phyloP scores from a whole-genome alignment of 768 basidiomycete species.

The Leccinum rimulosum region DNA sequence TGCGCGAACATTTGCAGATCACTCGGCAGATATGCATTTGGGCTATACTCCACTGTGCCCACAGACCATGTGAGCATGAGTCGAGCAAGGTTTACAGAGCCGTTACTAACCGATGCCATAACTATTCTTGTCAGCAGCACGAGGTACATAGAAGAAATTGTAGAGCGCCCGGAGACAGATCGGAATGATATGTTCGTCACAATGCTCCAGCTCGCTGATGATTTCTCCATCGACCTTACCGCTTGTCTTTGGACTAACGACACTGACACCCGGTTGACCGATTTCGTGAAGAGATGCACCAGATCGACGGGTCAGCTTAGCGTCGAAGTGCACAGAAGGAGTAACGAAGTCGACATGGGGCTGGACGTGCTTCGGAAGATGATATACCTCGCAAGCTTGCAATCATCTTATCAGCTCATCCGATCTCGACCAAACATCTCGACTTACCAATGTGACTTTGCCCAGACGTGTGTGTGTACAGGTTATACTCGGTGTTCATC shows the following conservation, averaged over 20 bases:
- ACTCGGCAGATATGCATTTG: constrained; percentile 28
- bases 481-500: constrained; percentile 33
- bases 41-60: constrained; percentile 33
- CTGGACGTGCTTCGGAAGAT: constrained; percentile 30
- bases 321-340: constrained; percentile 36
- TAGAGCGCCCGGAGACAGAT: constrained; percentile 31
- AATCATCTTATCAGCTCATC: background rate
- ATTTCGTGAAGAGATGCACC: constrained; percentile 5
- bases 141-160: constrained; percentile 22
- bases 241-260: constrained; percentile 13
- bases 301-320: constrained; percentile 19
- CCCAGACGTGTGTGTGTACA: constrained; percentile 29
- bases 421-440: background rate
- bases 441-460: constrained; percentile 25
- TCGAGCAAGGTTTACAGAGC: background rate
- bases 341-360: constrained; percentile 36
- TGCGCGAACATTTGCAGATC: constrained; percentile 36
- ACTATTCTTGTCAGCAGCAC: constrained; percentile 28
- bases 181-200: constrained; percentile 31
- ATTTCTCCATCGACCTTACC: constrained; percentile 11
- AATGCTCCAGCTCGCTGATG: constrained; percentile 14
- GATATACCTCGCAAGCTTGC: constrained; percentile 32
- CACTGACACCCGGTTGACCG: constrained; percentile 15
- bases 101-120: constrained; percentile 31
- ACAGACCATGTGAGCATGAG: background rate